Conservation (phyloP, 140 eudicot genomes). For the Anethum foeniculum region DNA sequence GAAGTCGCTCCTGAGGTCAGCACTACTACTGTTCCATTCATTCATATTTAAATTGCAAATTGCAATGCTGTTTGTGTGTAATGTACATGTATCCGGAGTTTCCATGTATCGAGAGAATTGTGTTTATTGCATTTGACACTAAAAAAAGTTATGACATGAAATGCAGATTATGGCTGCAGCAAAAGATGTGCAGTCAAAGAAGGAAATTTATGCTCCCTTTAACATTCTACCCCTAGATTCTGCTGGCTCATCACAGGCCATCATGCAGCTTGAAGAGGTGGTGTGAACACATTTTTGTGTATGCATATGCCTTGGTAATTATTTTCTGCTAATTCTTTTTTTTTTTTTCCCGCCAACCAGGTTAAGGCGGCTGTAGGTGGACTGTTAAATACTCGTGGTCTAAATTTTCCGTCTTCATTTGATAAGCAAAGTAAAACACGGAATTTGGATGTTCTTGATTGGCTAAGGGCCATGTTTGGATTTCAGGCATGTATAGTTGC, state of each 20-base stretch:
- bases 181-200: constrained; percentile 89
- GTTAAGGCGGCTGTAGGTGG: constrained; percentile 89
- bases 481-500: constrained; percentile 65
- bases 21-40: neutral
- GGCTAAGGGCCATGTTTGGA: constrained; percentile 97
- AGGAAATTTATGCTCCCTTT: constrained; percentile 82
- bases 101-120: neutral
- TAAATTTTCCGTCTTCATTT: constrained; percentile 74
- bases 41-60: neutral
- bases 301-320: neutral
- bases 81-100: neutral
- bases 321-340: constrained; percentile 1
- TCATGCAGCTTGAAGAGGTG: constrained; percentile 98
- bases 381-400: constrained; percentile 55
- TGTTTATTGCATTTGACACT: neutral
- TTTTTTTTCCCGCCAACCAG: constrained; percentile 28
- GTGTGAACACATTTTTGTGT: neutral
- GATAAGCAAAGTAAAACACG: constrained; percentile 68
- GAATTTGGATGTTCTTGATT: constrained; percentile 84
- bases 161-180: constrained; percentile 93
- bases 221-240: constrained; percentile 95
- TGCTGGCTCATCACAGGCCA: constrained; percentile 83
- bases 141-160: neutral
- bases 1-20: constrained; percentile 68
- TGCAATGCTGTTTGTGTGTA: neutral